Conservation (phyloP, 2,329 filamentous ascomycete species). For the Aureobasidium sp. region DNA sequence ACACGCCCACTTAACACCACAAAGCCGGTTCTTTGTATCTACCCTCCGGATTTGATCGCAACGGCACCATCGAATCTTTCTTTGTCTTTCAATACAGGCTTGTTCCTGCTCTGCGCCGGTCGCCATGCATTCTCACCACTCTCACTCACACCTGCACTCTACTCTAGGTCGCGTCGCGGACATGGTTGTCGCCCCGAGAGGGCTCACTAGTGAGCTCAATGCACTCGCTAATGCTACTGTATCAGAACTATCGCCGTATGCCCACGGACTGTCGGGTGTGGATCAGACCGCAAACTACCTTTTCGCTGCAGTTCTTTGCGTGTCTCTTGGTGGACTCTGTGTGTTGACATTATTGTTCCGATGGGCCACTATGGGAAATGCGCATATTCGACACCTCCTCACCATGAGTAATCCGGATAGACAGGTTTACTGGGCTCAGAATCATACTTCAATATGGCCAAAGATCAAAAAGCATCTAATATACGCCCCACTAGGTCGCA, state of each 20-base stretch:
- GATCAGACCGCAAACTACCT: conserved; percentile 42
- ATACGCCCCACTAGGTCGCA: conserved; percentile 64
- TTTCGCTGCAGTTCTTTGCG: conserved; percentile 38
- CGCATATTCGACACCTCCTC: conserved; percentile 40
- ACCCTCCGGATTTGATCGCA: conserved; percentile 17
- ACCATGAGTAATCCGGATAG: conserved; percentile 36
- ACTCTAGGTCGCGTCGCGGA: conserved; percentile 5
- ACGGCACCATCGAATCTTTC: conserved; percentile 1
- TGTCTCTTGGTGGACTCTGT: conserved; percentile 31
- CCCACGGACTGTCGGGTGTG: conserved; percentile 42
- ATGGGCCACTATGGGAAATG: conserved; percentile 35
- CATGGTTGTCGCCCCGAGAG: conserved; percentile 7
- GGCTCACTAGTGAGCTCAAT: conserved; percentile 16
- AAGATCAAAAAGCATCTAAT: conserved; percentile 58
- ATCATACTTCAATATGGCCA: conserved; percentile 43
- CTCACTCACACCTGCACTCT: conserved; percentile 17
- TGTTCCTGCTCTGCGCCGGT: conserved; percentile 15
- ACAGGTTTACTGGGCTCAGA: conserved; percentile 42
- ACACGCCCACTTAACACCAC: neutral
- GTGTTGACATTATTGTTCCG: conserved; percentile 35
- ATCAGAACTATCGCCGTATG: conserved; percentile 23
- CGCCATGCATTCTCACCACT: conserved; percentile 19
- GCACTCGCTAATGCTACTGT: conserved; percentile 18
- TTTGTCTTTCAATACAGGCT: conserved; percentile 10
- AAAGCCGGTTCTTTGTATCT: conserved; percentile 18